Conservation (phyloP, 2,329 filamentous ascomycete species). For the Zalaria obscura region DNA sequence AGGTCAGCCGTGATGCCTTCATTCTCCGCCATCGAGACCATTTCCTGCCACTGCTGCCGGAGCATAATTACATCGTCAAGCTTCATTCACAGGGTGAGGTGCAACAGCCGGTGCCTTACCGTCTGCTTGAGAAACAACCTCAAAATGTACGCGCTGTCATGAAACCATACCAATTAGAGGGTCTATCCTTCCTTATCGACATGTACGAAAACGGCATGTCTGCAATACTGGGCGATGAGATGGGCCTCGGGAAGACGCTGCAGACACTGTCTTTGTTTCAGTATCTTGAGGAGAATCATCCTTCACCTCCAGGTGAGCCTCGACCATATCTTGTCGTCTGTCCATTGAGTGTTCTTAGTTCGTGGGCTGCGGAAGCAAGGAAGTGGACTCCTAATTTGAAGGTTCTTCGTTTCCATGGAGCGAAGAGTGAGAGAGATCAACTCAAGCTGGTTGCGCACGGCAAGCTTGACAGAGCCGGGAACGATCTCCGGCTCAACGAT, state of each 20-base stretch:
- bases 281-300: slow-evolving; percentile 28
- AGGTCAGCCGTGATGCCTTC: slow-evolving; percentile 30
- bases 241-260: slow-evolving; percentile 37
- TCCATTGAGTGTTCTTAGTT: slow-evolving; percentile 35
- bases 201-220: slow-evolving; percentile 30
- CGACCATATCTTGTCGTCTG: slow-evolving; percentile 34
- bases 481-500: slow-evolving; percentile 20
- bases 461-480: slow-evolving; percentile 30
- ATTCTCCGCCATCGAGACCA: slow-evolving; percentile 28
- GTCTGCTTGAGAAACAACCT: slow-evolving; percentile 26
- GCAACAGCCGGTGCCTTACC: slow-evolving; percentile 20
- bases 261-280: slow-evolving; percentile 37
- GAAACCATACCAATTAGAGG: slow-evolving; percentile 38
- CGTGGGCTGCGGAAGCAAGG: slow-evolving; percentile 32
- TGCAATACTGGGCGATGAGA: slow-evolving; percentile 34
- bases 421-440: slow-evolving; percentile 24
- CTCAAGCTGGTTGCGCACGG: slow-evolving; percentile 34
- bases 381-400: slow-evolving; percentile 36
- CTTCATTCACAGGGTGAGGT: slow-evolving; percentile 13
- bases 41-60: slow-evolving; percentile 33
- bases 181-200: slow-evolving; percentile 35
- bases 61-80: slow-evolving; percentile 27
- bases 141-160: slow-evolving; percentile 32
- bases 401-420: slow-evolving; percentile 33
- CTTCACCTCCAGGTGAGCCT: slow-evolving; percentile 21